These are phyloP conservation scores for Volvox africanus DNA, from an alignment of 139 green algal genomes.

Conservation along the genomic window DNA sequence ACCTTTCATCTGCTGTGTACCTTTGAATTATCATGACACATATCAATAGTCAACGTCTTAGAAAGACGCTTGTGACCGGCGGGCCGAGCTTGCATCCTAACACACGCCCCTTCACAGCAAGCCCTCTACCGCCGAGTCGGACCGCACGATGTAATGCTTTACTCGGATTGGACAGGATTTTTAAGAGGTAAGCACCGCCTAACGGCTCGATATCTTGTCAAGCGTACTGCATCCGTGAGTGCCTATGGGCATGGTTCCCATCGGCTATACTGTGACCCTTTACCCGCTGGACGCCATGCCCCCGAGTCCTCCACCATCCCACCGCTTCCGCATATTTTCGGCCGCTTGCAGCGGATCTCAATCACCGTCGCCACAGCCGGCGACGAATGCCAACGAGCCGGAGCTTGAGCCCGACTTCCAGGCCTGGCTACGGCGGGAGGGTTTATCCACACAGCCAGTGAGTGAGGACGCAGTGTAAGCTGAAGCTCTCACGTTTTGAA, in stretches of 20 bases:
- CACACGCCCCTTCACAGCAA: conserved; percentile 3
- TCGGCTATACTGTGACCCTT: too few relatives aligned
- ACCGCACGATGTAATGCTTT: background rate
- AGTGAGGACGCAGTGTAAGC: background rate
- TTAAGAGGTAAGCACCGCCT: background rate
- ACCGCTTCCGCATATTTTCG: too few relatives aligned
- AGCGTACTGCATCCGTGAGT: too few relatives aligned
- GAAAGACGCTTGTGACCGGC: background rate
- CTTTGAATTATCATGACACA: background rate
- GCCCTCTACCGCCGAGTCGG: background rate
- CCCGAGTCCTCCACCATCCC: too few relatives aligned
- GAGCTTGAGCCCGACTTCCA: conserved; percentile 38
- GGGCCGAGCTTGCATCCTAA: background rate
- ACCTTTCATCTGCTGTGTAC: background rate
- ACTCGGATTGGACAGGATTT: conserved; percentile 5
- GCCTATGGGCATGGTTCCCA: too few relatives aligned
- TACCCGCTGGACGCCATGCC: too few relatives aligned
- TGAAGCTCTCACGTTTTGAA: too few relatives aligned
- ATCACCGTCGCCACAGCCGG: background rate
- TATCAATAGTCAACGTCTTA: background rate
- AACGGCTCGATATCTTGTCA: background rate
- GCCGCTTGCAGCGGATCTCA: background rate
- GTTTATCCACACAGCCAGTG: conserved; percentile 21
- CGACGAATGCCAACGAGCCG: background rate
- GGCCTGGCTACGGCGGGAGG: background rate